These are phyloP conservation scores for Lentinula aciculospora DNA, from an alignment of 768 basidiomycete genomes.

Conservation along the genomic window DNA sequence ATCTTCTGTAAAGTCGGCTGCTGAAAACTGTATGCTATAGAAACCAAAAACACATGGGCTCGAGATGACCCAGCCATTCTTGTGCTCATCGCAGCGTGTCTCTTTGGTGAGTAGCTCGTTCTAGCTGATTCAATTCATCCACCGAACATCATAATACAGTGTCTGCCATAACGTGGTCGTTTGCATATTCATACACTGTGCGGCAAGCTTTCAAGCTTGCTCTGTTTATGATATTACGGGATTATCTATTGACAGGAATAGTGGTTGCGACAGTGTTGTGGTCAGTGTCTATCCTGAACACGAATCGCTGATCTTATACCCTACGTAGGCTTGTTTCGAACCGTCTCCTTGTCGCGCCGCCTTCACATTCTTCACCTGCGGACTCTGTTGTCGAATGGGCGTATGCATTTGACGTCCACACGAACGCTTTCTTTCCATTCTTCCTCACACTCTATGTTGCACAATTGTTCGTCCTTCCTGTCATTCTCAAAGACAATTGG, in stretches of 20 bases:
- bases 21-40: slow-evolving; percentile 28
- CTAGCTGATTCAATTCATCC: not conserved
- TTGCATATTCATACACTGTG: slow-evolving; percentile 67
- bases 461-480: slow-evolving; percentile 79
- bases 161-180: slow-evolving; percentile 79
- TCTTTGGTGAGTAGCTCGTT: slow-evolving; percentile 49
- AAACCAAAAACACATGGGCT: slow-evolving; percentile 98
- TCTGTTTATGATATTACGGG: slow-evolving; percentile 80
- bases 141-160: slow-evolving; percentile 34
- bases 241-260: slow-evolving; percentile 80
- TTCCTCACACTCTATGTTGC: slow-evolving; percentile 88
- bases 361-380: slow-evolving; percentile 65
- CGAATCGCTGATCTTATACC: not conserved
- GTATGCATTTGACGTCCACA: slow-evolving; percentile 96
- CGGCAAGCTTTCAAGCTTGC: slow-evolving; percentile 58
- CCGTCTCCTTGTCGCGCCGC: slow-evolving; percentile 60
- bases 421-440: slow-evolving; percentile 93
- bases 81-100: slow-evolving; percentile 75
- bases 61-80: slow-evolving; percentile 96
- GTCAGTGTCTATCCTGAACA: slow-evolving; percentile 29
- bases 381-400: slow-evolving; percentile 83
- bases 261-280: slow-evolving; percentile 72
- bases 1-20: not conserved
- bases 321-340: slow-evolving; percentile 61
- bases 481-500: slow-evolving; percentile 85